Conservation (phyloP, 768 basidiomycete genomes). For the Mrakia hoshinonis region DNA sequence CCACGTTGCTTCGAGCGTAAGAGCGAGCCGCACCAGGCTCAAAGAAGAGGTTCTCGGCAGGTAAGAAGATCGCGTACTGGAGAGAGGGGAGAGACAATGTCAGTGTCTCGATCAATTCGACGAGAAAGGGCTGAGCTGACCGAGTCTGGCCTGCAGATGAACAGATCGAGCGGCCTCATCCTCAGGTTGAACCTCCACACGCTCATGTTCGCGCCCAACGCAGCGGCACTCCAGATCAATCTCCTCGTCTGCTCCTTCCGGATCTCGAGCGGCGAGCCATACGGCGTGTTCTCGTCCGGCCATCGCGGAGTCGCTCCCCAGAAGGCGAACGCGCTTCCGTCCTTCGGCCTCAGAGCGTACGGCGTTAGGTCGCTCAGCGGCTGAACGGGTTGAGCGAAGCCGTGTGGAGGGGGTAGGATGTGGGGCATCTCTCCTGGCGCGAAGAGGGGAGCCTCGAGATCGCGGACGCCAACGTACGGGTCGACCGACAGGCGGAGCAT, state of each 20-base stretch:
- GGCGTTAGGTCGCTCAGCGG: not conserved
- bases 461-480: not conserved
- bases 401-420: not conserved
- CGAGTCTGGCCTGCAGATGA: not conserved
- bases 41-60: not conserved
- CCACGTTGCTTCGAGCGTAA: not conserved
- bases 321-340: not conserved
- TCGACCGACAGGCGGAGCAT: not conserved
- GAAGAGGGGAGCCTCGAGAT: not conserved
- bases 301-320: not conserved
- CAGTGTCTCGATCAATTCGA: no score
- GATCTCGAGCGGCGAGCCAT: not conserved
- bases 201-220: not conserved
- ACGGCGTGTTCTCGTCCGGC: not conserved
- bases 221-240: not conserved
- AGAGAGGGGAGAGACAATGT: no score
- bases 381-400: not conserved
- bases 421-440: constrained; percentile 2
- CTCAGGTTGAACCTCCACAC: constrained; percentile 3
- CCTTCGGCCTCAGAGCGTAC: not conserved
- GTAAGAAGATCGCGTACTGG: not conserved
- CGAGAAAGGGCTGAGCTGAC: no score
- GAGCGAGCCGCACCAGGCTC: not conserved
- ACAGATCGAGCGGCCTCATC: not conserved
- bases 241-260: not conserved